A percentile compares a stretch with the other conserved stretches of the same genome.
Conservation (phyloP, 257 asterid species). For the Datura wrightii region DNA sequence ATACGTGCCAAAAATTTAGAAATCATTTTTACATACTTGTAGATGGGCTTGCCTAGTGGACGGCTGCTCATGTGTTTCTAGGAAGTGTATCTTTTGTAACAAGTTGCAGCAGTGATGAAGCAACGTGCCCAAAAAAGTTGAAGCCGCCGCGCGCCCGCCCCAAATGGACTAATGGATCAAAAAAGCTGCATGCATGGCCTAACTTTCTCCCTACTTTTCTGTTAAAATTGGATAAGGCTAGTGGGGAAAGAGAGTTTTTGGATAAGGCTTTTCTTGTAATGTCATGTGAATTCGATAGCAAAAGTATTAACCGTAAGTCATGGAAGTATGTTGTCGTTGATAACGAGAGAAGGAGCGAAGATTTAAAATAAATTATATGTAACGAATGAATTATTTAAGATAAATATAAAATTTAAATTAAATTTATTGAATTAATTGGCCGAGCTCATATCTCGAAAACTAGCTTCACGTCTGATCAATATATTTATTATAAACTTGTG, state of each 20-base stretch:
- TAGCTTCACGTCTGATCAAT: not conserved
- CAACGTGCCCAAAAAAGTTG: not conserved
- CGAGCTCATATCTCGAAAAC: not conserved
- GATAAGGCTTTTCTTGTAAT: not conserved
- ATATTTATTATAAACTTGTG: not conserved
- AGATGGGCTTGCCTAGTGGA: too few relatives aligned
- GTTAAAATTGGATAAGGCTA: not conserved
- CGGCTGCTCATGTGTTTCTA: not conserved
- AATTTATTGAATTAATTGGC: not conserved
- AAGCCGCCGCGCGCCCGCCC: not conserved
- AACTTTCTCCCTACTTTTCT: not conserved
- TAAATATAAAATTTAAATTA: fast-evolving
- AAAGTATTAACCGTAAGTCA: not conserved
- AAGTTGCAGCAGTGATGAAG: not conserved
- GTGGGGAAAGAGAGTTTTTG: not conserved
- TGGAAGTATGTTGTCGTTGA: not conserved
- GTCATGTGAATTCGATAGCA: not conserved
- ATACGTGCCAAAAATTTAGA: not conserved
- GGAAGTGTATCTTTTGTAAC: not conserved
- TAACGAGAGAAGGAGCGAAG: not conserved
- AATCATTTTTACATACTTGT: too few relatives aligned
- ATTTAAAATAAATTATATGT: too few relatives aligned
- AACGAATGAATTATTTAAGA: too few relatives aligned
- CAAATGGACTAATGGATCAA: not conserved
- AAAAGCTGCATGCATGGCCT: not conserved